These are phyloP conservation scores for Chrysoporthe austroafricana DNA, from an alignment of 2,329 filamentous ascomycete genomes.

Conservation along the genomic window DNA sequence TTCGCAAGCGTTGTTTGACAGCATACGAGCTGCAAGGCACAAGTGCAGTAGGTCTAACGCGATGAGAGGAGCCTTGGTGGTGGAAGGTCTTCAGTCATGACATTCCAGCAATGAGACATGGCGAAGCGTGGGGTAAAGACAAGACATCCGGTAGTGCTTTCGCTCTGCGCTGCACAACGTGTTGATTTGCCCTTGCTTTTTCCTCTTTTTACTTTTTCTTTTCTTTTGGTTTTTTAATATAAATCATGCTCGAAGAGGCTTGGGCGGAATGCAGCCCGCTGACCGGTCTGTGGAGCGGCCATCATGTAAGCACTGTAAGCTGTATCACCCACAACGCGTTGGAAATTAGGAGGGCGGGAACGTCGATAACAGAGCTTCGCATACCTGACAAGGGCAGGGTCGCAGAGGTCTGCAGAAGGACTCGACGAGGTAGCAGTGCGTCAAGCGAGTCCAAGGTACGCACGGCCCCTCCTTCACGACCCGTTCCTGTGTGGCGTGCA, in stretches of 20 bases:
- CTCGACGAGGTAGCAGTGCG: conserved; percentile 26
- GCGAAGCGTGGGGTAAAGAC: conserved; percentile 22
- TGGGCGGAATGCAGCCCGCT: conserved; percentile 16
- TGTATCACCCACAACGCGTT: conserved; percentile 14
- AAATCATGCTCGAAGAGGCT: conserved; percentile 11
- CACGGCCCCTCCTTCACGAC: conserved; percentile 1
- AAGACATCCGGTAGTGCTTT: conserved; percentile 17
- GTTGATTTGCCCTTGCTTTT: no score
- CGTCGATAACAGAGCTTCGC: conserved; percentile 11
- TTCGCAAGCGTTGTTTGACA: conserved; percentile 23
- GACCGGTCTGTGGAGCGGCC: conserved; percentile 17
- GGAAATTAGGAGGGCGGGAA: background rate
- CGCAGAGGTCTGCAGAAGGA: conserved; percentile 21
- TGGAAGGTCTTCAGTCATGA: conserved; percentile 7
- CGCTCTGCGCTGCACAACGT: conserved; percentile 20
- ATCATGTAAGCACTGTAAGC: conserved; percentile 29
- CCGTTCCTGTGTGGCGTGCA: conserved; percentile 22
- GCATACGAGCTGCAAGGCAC: conserved; percentile 31
- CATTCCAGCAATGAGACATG: conserved; percentile 21
- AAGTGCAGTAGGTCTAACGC: conserved; percentile 13
- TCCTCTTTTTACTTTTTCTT: no score
- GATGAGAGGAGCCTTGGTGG: conserved; percentile 2
- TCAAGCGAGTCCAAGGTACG: conserved; percentile 23
- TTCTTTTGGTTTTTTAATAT: no score
- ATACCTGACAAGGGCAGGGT: conserved; percentile 18